Conservation (phyloP, 257 asterid genomes). For the Mentha longifolia region DNA sequence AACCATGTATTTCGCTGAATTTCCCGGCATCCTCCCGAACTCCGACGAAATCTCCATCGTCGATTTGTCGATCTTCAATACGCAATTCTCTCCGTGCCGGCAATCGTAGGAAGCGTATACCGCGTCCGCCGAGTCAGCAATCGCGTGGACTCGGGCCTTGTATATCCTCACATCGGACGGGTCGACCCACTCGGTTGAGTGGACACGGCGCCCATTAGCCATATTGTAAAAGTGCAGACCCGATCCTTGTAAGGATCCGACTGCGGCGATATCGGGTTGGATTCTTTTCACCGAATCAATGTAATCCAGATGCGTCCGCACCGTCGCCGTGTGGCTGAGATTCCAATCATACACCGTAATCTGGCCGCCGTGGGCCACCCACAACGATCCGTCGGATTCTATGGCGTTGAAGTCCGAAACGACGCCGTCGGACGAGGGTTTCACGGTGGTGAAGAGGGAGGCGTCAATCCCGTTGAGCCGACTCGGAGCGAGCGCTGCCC, state of each 20-base stretch:
- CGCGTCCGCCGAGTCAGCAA: conserved; percentile 56
- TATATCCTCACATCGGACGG: conserved; percentile 82
- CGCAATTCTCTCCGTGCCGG: conserved; percentile 80
- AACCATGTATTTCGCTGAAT: conserved; percentile 67
- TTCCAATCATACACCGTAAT: conserved; percentile 91
- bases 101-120: conserved; percentile 79
- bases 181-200: conserved; percentile 82
- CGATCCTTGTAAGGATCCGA: conserved; percentile 60
- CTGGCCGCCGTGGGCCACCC: conserved; percentile 95
- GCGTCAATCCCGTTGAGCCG: conserved; percentile 73
- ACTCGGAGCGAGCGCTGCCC: conserved; percentile 74
- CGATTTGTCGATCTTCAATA: conserved; percentile 69
- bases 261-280: conserved; percentile 60
- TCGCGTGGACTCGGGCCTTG: conserved; percentile 77
- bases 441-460: conserved; percentile 52
- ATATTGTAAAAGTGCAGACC: conserved; percentile 78
- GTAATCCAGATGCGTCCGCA: conserved; percentile 78
- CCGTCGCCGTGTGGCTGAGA: conserved; percentile 62
- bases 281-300: conserved; percentile 53
- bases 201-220: conserved; percentile 71
- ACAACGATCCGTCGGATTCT: conserved; percentile 74
- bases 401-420: conserved; percentile 81
- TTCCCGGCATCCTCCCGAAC: conserved; percentile 74
- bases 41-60: conserved; percentile 59
- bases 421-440: conserved; percentile 65